Base-by-base conservation (phyloP, 2,329 filamentous ascomycete species). In the Xylaria sp. region DNA sequence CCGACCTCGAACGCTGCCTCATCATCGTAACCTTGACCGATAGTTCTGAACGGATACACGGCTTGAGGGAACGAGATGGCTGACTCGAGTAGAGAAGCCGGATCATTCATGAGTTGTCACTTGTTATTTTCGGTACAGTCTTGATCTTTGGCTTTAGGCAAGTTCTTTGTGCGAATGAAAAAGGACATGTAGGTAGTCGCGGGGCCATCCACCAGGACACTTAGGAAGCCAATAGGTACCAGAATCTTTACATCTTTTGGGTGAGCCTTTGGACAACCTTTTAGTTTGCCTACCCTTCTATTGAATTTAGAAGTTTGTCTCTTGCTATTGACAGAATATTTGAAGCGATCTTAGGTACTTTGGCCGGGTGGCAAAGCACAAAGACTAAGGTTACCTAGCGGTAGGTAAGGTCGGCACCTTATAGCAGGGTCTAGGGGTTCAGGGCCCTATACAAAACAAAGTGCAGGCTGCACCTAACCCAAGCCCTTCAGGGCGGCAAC, bases 391-490 rank as follows among this genome's bases (percentile, higher is more conserved):
- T n/a, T 43, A 43, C 3, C 6, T 15, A 4, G n/a, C n/a, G 25
- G 13, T 52, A n/a, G 49, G 39, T 15, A 41, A 13, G 39, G 39
- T 18, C 4, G 39, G 39, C 10, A 13, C 10, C 39, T 12, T 41
- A 41, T 15, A 41, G 15, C 51, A 54, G 25, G 25, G 51, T 23
- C 28, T 46, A 62, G 60, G 23, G 33, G 18, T 13, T 49, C 61
- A 48, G 46, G 28, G 28, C 28, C 28, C 28, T 28, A 28, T 28
- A 28, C 28, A 28, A 28, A 46, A 46, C 23, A 46, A 1, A 15
- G 41, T 18, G 41, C 18, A 46, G 41, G 18, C 41, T 8, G 18
- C 5, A 46, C 41, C 15, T 20, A 46, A n/a, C 15, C 58, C 58
- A 18, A 25, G 28, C 23, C 36, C 43, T 10, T 46, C 28, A 28